Base-by-base conservation (phyloP, 495 filamentous ascomycete genomes). In the Penicillium chermesinum region DNA sequence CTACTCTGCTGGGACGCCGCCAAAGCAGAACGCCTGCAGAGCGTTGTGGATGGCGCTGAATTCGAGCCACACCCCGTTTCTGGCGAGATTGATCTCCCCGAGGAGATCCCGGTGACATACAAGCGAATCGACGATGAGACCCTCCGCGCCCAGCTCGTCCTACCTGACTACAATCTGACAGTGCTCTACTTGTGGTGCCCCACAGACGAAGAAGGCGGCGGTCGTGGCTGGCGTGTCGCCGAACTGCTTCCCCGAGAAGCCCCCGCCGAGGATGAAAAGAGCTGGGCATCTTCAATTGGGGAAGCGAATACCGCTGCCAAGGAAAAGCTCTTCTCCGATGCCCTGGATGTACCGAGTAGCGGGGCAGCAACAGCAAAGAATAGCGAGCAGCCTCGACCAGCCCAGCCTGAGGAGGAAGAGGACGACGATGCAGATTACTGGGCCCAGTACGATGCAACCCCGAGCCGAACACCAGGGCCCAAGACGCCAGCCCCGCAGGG, bases 401-500 rank as follows among this genome's bases (percentile, higher is more conserved):
- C 76, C 77, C 0, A 50, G 13, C 18, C 77, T 0, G 84, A 86
- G 0, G 85, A 88, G 13, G 88, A 94, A 22, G 89, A 96, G 46
- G 90, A 88, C 14, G 88, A 94, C 21, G 90, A 96, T 49, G 90
- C 90, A 51, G 87, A 83, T 55, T 98, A 97, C 66, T 98, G 93
- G 93, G 88, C 84, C 21, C 84, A 84, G 51, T 98, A 98, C 62
- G 93, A 96, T 71, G 80, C 83, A 7, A 93, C 89, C 9, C 87
- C 88, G 1, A 80, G 80, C 7, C 75, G 81, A 27, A 91, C 89
- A 15, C 91, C 91, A 5, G 81, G 81, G 1, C 65, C 70, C 0
- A 83, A 86, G 46, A 83, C 83, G 9, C 80, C 83, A 1, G 80
- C 80, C 1, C 79, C 83, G 1, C 55, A 54, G 14, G 42, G 47